Percentiles rank a stretch among this genome's conserved stretches.
Evolutionary conservation across 176 grass and related monocot species (phyloP).

Genomic region (Avena atlantica): DNA sequence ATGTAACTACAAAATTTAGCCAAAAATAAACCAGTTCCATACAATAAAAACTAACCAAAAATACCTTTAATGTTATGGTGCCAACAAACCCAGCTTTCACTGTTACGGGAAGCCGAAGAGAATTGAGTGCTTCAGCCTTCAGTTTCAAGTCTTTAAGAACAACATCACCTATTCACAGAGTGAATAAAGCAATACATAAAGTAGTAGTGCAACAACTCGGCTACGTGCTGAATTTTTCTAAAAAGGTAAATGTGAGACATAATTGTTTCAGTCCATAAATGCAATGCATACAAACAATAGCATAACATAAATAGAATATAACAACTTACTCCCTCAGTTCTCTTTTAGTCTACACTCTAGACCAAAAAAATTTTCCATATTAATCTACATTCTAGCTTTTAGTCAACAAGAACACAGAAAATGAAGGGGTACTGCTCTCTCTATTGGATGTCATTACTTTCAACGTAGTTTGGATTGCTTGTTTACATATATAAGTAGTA

Average conservation of each 20-base stretch:
- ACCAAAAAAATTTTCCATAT: too few relatives aligned
- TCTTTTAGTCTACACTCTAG: too few relatives aligned
- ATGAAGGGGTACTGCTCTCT: too few relatives aligned
- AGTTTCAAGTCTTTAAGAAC: conserved; percentile 97
- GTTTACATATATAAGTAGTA: too few relatives aligned
- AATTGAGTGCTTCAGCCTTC: conserved; percentile 97
- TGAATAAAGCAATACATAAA: conserved; percentile 45
- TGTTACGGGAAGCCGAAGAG: conserved; percentile 91
- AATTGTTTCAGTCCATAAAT: not conserved
- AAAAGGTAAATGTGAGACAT: conserved; percentile 19
- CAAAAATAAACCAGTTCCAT: conserved; percentile 32
- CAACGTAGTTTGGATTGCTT: too few relatives aligned
- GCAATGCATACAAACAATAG: conserved; percentile 33
- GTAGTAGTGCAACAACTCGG: not conserved
- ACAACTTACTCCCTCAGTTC: not conserved
- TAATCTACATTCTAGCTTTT: too few relatives aligned
- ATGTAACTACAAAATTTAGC: not conserved
- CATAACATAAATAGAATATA: not conserved
- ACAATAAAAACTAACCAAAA: conserved; percentile 33
- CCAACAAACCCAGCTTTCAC: conserved; percentile 99
- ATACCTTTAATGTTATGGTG: conserved; percentile 96
- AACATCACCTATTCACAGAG: conserved; percentile 75
- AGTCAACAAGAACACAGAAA: too few relatives aligned
- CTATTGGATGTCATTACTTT: too few relatives aligned
- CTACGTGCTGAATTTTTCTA: conserved; percentile 26